A percentile compares a stretch with the other conserved stretches of the same genome.
These are phyloP conservation scores for Mycena rebaudengoi DNA, from an alignment of 768 basidiomycete species.

Conservation along the genomic window DNA sequence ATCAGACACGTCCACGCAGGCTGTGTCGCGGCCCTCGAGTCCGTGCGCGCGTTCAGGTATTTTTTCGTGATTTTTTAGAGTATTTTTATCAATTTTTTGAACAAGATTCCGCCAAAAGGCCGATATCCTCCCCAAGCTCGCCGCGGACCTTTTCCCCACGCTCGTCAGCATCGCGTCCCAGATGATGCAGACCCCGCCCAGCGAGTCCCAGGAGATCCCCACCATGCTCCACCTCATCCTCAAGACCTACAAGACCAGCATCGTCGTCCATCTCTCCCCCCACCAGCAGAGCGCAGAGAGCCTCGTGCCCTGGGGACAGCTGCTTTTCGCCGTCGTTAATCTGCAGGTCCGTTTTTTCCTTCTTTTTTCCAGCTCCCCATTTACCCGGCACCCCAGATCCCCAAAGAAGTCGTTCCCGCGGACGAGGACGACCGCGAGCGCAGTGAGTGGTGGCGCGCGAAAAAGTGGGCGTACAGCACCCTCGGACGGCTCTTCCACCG, in stretches of 20 bases:
- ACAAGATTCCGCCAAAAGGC: conserved; percentile 79
- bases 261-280: conserved; percentile 72
- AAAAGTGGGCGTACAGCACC: conserved; percentile 92
- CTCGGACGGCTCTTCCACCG: conserved; percentile 83
- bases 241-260: conserved; percentile 86
- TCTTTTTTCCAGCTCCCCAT: too few relatives aligned
- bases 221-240: conserved; percentile 87
- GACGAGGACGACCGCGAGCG: conserved; percentile 81
- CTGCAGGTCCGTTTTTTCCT: too few relatives aligned
- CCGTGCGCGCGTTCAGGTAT: conserved; percentile 80
- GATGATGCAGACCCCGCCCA: conserved; percentile 71
- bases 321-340: conserved; percentile 84
- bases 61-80: background rate
- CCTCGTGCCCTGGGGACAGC: conserved; percentile 87
- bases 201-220: conserved; percentile 76
- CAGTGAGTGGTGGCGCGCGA: conserved; percentile 90
- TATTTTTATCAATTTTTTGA: background rate
- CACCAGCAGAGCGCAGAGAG: conserved; percentile 82
- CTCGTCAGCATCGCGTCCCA: conserved; percentile 78
- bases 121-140: conserved; percentile 66
- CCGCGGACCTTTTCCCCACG: conserved; percentile 73
- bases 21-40: conserved; percentile 79
- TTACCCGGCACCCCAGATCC: too few relatives aligned
- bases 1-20: conserved; percentile 84
- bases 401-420: conserved; percentile 68